Evolutionary conservation across 2,329 filamentous ascomycete genomes (phyloP), one percentile per base, ranked within the genome.

Genomic region (Apiospora kogelbergensis): DNA sequence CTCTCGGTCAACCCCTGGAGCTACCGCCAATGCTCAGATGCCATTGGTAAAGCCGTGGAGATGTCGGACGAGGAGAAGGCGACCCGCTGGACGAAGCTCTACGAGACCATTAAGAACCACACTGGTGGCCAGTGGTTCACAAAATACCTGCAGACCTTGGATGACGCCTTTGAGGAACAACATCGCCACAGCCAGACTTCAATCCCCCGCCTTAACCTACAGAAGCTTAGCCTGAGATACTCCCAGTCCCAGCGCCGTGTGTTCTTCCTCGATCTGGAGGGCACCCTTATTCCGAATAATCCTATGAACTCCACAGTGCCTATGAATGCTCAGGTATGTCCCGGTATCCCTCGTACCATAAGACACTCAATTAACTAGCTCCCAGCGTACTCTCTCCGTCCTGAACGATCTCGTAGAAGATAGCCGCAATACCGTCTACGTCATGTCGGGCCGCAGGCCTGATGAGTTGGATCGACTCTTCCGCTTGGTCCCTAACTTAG

Each of bases 1-100:
- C 86, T 98, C 17, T 88, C 93, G 0, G 92, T 98, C 75, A 98
- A 98, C 77, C 95, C 95, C 0, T 98, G 95, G 95, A 93, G 98
- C 78, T 97, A 97, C 79, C 89, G 91, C 44, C 90, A 94, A 77
- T 97, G 93, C 74, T 93, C 94, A 66, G 90, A 96, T 41, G 93
- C 94, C 11, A 95, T 98, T 81, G 91, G 92, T 78, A 85, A 87
- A 67, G 94, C 95, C 0, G 83, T 98, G 22, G 92, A 95, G 73
- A 97, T 98, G 91, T 83, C 81, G 3, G 85, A 89, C 2, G 87
- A 89, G 2, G 93, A 98, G 78, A 95, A 93, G 80, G 84, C 89
- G 70, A 79, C 82, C 17, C 89, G 94, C 15, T 98, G 95, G 91
- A 84, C 84, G 33, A 90, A 90, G 70, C 84, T 98, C 57, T 89